A percentile compares a stretch with the other conserved stretches of the same genome.
These are phyloP conservation scores for Sicyos baderoa DNA, from an alignment of 306 rosid species.

Conservation along the genomic window DNA sequence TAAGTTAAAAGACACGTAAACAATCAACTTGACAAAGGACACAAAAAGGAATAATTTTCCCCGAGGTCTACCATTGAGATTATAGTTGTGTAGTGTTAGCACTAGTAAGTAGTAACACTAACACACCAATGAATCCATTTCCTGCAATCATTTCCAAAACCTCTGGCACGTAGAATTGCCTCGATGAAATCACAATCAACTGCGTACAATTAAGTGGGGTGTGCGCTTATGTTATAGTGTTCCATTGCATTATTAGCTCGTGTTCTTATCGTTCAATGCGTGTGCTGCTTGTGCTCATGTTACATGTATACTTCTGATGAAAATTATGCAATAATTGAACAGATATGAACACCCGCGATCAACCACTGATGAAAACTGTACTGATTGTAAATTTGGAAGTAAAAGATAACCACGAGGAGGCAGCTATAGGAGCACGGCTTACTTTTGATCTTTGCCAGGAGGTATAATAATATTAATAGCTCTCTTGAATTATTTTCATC, in stretches of 20 bases:
- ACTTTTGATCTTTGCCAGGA: constrained; percentile 70
- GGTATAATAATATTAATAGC: constrained; percentile 36
- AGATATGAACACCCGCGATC: constrained; percentile 82
- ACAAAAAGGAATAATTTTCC: too few species aligned
- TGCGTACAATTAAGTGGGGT: background rate
- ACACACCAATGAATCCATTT: too few species aligned
- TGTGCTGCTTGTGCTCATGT: too few species aligned
- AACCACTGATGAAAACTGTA: constrained; percentile 54
- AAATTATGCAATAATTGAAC: constrained; percentile 20
- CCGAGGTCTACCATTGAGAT: too few species aligned
- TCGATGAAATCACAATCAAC: too few species aligned
- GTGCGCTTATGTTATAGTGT: background rate
- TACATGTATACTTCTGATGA: background rate
- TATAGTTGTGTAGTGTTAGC: too few species aligned
- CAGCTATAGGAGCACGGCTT: constrained; percentile 76
- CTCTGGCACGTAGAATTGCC: too few species aligned
- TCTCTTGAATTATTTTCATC: constrained; percentile 1
- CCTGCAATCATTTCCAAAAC: too few species aligned
- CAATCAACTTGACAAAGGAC: too few species aligned
- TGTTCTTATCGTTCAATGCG: background rate
- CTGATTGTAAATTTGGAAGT: constrained; percentile 88
- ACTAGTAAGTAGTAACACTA: too few species aligned
- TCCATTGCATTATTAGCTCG: background rate
- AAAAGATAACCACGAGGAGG: constrained; percentile 96
- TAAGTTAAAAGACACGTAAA: too few species aligned